A percentile compares a stretch with the other conserved stretches of the same genome.
These are phyloP conservation scores for Cystoderma amianthinum DNA, from an alignment of 768 basidiomycete species.

Conservation along the genomic window DNA sequence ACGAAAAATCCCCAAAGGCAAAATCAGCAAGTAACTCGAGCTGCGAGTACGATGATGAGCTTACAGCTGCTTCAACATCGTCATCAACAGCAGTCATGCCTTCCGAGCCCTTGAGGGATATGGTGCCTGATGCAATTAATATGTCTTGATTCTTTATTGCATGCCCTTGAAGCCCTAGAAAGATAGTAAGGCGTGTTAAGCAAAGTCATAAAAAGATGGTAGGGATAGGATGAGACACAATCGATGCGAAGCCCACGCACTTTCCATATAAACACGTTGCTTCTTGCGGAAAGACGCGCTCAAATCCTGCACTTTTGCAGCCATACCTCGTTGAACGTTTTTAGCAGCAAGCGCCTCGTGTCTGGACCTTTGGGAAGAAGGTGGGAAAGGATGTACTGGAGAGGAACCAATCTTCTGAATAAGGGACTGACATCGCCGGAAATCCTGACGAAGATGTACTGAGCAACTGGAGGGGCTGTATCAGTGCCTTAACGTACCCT, in stretches of 20 bases:
- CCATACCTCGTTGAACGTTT: conserved; percentile 93
- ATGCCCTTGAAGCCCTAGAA: conserved; percentile 88
- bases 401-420: conserved; percentile 70
- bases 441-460: conserved; percentile 41
- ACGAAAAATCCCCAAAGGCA: no score
- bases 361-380: conserved; percentile 31
- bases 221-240: conserved; percentile 8
- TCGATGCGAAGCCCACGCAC: conserved; percentile 41
- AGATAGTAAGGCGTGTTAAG: conserved; percentile 7
- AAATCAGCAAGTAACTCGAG: no score
- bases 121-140: conserved; percentile 81
- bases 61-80: conserved; percentile 80
- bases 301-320: conserved; percentile 92
- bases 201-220: conserved; percentile 11
- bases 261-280: conserved; percentile 97
- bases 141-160: conserved; percentile 97
- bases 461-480: conserved; percentile 19
- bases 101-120: conserved; percentile 78
- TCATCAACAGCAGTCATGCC: conserved; percentile 83
- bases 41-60: no score
- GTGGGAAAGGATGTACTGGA: conserved; percentile 60
- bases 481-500: conserved; percentile 55
- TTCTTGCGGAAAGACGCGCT: conserved; percentile 93
- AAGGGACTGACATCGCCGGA: conserved; percentile 53
- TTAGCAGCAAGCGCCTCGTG: conserved; percentile 64